phyloP scores from a whole-genome alignment of 352 stramenopile species.

The Phytophthora melonis region DNA sequence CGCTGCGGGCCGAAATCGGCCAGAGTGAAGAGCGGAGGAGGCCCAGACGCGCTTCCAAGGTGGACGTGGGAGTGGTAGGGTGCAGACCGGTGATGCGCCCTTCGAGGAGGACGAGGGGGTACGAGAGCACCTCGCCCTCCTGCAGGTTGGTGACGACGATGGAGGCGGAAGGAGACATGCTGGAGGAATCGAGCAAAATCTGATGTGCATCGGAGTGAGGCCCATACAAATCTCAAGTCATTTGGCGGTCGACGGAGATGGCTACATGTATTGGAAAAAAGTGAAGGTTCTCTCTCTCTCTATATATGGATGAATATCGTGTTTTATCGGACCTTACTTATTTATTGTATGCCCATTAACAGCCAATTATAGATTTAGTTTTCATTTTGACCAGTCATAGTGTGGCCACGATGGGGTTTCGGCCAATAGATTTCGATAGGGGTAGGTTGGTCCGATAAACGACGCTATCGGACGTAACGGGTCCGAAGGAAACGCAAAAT shows the following conservation, averaged over 20 bases:
- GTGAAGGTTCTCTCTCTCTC: too few species aligned
- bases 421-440: too few species aligned
- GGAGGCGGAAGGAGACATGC: conserved; percentile 1
- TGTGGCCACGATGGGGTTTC: too few species aligned
- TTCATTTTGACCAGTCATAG: too few species aligned
- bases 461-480: too few species aligned
- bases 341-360: too few species aligned
- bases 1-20: conserved; percentile 50
- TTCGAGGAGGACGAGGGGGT: conserved; percentile 70
- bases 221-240: conserved; percentile 50
- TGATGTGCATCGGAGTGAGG: conserved; percentile 7
- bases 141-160: conserved; percentile 87
- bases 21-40: conserved; percentile 43
- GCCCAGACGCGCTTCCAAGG: conserved; percentile 55
- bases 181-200: neutral
- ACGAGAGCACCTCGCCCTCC: conserved; percentile 74
- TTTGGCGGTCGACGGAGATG: neutral
- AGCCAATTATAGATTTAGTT: too few species aligned
- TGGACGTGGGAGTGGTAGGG: neutral
- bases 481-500: too few species aligned
- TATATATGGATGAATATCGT: too few species aligned
- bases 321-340: too few species aligned
- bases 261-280: too few species aligned
- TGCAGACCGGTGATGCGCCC: conserved; percentile 34
- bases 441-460: too few species aligned